Percentiles rank a stretch among this genome's conserved stretches.
phyloP scores from a whole-genome alignment of 2,329 filamentous ascomycete genomes.

The Cytospora schulzeri region DNA sequence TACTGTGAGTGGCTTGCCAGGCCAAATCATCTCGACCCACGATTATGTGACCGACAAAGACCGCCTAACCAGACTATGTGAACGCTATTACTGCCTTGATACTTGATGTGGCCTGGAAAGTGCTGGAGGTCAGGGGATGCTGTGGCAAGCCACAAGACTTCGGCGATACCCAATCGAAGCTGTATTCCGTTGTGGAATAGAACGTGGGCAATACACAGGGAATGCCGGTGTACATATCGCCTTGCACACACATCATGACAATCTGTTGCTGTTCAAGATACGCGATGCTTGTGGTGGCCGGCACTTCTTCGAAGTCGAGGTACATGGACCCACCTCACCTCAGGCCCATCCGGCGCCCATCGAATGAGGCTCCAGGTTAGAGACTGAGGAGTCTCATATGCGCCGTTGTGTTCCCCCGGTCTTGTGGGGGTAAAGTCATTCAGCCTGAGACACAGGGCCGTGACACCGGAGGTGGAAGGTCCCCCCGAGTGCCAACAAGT shows the following conservation, averaged over 20 bases:
- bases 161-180: background rate
- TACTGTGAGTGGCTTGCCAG: background rate
- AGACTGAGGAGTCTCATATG: background rate
- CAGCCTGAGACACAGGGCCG: conserved; percentile 12
- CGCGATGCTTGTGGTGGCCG: background rate
- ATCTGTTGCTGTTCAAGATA: background rate
- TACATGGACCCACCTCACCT: background rate
- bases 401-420: conserved; percentile 11
- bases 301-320: conserved; percentile 10
- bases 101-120: background rate
- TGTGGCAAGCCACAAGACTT: background rate
- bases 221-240: background rate
- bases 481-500: conserved; percentile 19
- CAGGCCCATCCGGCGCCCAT: background rate
- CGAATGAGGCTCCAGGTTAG: conserved; percentile 17
- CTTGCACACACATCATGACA: background rate
- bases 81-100: background rate
- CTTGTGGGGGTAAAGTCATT: conserved; percentile 19
- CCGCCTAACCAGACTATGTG: background rate
- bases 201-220: background rate
- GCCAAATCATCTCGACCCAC: background rate
- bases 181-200: background rate
- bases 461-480: conserved; percentile 6
- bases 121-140: background rate
- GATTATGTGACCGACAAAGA: background rate